Evolutionary conservation across 139 green algal genomes (phyloP), one percentile per base, ranked within the genome.

Genomic region (Chlamydomonas incerta): DNA sequence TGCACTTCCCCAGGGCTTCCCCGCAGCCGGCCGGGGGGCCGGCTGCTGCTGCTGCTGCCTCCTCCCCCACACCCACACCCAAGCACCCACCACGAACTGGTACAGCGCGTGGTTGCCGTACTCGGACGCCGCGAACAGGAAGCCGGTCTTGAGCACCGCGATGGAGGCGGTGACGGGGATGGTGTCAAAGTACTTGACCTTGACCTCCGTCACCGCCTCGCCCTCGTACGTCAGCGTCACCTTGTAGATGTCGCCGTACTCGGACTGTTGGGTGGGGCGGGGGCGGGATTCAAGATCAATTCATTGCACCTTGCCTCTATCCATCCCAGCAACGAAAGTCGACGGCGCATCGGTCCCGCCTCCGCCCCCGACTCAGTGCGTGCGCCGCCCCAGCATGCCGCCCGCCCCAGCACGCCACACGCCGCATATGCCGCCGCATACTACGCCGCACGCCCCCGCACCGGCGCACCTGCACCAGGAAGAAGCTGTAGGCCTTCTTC

Each of bases 181-280:
- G 31, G 96, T 98, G 93, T 99, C 98, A 92, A 99, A 99, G 93
- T 99, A 99, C 89, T 98, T 98, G 74, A 99, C 89, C 71, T 95
- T 95, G 46, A 99, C 58, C 88, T 99, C 97, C 21, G 47, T 93
- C 55, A 99, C 98, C 15, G 62, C 83, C 52, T 96, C 93, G 28
- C 92, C 92, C 71, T 96, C 86, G 76, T 95, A 96, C 71, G 93
- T 82, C 67, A 99, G 90, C 1, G 95, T 96, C 47, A 98, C 93
- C 91, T 98, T 98, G 94, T 99, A 99, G 74, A 99, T 92, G 93
- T 99, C 98, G 28, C 98, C 98, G 81, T 99, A 99, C 94, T 99
- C 98, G 76, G 87, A 96, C 94, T 99, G 96, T 71, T 50, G 41
- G 5, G 41, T 5, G 41, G 8, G 41, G 41, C 41, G 41, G 41